Evolutionary conservation across 75 land plant species (phyloP).

Genomic region (Selaginella tamariscina): DNA sequence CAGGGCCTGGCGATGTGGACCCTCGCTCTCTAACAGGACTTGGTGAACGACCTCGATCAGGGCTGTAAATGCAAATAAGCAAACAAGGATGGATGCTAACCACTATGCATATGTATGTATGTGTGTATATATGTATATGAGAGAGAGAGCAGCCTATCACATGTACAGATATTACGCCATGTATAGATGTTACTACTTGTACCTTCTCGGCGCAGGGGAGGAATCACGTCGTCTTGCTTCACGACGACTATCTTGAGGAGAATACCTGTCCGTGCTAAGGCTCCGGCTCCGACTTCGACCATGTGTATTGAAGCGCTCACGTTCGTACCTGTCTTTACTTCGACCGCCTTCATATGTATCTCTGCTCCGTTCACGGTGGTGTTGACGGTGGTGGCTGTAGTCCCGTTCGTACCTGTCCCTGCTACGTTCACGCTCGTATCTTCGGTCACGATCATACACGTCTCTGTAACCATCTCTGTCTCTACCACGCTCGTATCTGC

Average conservation of each 20-base stretch:
- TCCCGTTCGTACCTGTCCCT: neutral
- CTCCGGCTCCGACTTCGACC: constrained; percentile 32
- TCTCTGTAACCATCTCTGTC: neutral
- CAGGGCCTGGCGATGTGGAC: neutral
- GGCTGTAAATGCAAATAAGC: neutral
- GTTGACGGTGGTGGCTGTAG: constrained; percentile 38
- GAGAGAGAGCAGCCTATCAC: too few relatives aligned
- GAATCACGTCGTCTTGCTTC: neutral
- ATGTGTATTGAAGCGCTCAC: constrained; percentile 23
- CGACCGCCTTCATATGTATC: constrained; percentile 17
- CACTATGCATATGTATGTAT: too few relatives aligned
- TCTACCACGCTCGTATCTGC: neutral
- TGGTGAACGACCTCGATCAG: neutral
- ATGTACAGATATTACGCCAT: too few relatives aligned
- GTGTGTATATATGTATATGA: too few relatives aligned
- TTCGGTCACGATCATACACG: neutral
- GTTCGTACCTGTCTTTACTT: constrained; percentile 33
- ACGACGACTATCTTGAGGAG: neutral
- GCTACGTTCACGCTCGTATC: constrained; percentile 17
- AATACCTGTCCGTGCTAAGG: constrained; percentile 13
- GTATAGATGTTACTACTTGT: too few relatives aligned
- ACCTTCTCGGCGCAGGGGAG: neutral
- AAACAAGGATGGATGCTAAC: neutral
- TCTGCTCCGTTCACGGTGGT: constrained; percentile 29
- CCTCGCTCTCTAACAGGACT: neutral